These are phyloP conservation scores for Botrytis paeoniae DNA, from an alignment of 2,329 filamentous ascomycete genomes.

Conservation along the genomic window DNA sequence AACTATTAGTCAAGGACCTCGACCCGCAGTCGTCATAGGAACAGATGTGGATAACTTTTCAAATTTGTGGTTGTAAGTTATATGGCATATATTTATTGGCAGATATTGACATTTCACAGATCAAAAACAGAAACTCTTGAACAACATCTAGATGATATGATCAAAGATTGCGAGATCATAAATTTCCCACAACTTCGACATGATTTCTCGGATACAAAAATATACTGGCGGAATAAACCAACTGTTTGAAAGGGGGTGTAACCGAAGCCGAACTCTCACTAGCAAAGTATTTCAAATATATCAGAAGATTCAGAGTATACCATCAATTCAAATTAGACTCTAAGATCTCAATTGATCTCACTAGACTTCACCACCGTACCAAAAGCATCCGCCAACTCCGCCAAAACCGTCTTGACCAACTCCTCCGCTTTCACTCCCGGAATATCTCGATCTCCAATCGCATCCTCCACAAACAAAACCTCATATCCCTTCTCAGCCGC, in stretches of 20 bases:
- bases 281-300: not conserved
- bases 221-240: conserved; percentile 31
- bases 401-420: conserved; percentile 49
- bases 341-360: conserved; percentile 33
- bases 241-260: not conserved
- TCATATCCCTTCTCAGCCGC: conserved; percentile 61
- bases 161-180: conserved; percentile 30
- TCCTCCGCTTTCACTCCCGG: conserved; percentile 57
- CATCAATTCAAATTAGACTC: not conserved
- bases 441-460: conserved; percentile 61
- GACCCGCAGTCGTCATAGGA: conserved; percentile 33
- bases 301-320: not conserved
- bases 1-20: conserved; percentile 27
- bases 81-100: not conserved
- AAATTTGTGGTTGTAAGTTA: conserved; percentile 28
- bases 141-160: conserved; percentile 29
- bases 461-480: conserved; percentile 59
- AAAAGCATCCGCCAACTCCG: conserved; percentile 62
- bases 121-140: conserved; percentile 20
- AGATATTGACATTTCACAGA: conserved; percentile 11
- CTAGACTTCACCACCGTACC: conserved; percentile 50
- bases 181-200: conserved; percentile 36
- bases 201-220: conserved; percentile 38
- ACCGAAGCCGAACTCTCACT: not conserved
- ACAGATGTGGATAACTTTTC: conserved; percentile 36